Conservation (phyloP, 352 stramenopile species). For the Nothophytophthora sp. region DNA sequence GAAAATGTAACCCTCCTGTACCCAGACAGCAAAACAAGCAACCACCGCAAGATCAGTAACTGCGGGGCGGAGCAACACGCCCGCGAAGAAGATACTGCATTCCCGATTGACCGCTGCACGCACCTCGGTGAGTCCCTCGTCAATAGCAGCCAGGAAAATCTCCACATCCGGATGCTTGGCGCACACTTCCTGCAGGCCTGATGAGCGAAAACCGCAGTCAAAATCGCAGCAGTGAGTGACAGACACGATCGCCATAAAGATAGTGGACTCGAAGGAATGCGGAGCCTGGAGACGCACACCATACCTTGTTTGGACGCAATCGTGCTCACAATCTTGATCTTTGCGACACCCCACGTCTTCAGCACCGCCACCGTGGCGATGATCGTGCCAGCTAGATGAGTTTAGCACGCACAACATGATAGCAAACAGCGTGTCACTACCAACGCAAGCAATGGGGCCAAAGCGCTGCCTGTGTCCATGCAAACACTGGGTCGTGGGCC, state of each 20-base stretch:
- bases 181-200: slow-evolving; percentile 77
- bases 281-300: background rate
- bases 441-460: background rate
- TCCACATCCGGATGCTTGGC: slow-evolving; percentile 79
- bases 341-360: slow-evolving; percentile 94
- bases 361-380: slow-evolving; percentile 95
- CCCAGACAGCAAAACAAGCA: slow-evolving; percentile 7
- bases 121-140: slow-evolving; percentile 77
- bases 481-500: background rate
- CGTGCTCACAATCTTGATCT: slow-evolving; percentile 94
- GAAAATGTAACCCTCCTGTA: slow-evolving; percentile 80
- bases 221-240: background rate
- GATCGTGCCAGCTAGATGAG: slow-evolving; percentile 83
- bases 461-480: background rate
- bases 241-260: too few species aligned
- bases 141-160: slow-evolving; percentile 76
- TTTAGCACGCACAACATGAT: background rate
- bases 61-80: too few species aligned
- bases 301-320: slow-evolving; percentile 92
- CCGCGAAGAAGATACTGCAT: too few species aligned
- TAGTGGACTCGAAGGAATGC: too few species aligned
- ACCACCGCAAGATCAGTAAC: too few species aligned
- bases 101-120: too few species aligned
- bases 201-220: too few species aligned
- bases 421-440: background rate